These are phyloP conservation scores for Crepidotus sp. DNA, from an alignment of 1,284 basidiomycete species.

Conservation along the genomic window DNA sequence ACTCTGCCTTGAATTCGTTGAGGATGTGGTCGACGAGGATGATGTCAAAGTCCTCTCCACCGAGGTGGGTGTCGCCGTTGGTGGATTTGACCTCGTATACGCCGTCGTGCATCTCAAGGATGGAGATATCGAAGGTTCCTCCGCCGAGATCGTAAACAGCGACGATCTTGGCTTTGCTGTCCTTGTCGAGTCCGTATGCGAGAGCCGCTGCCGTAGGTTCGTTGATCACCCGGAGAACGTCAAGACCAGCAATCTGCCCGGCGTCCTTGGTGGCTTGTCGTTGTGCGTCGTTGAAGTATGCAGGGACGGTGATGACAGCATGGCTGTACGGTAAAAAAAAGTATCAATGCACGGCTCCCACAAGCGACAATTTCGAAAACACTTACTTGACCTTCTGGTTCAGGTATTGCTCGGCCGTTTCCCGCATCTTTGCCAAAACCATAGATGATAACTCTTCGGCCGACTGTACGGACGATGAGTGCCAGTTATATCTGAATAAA, in stretches of 20 bases:
- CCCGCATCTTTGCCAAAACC: conserved; percentile 90
- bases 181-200: conserved; percentile 91
- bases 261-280: conserved; percentile 98
- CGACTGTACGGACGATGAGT: conserved; percentile 37
- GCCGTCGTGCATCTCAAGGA: conserved; percentile 98
- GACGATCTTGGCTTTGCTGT: conserved; percentile 67
- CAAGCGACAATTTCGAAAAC: background rate
- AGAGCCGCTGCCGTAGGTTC: conserved; percentile 97
- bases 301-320: conserved; percentile 90
- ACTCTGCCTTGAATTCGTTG: conserved; percentile 91
- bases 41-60: conserved; percentile 98
- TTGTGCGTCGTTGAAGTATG: conserved; percentile 99
- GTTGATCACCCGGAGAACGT: conserved; percentile 97
- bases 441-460: conserved; percentile 80
- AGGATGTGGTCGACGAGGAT: conserved; percentile 83
- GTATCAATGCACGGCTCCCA: conserved; percentile 7
- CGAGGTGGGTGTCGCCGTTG: conserved; percentile 97
- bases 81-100: conserved; percentile 99
- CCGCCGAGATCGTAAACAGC: conserved; percentile 96
- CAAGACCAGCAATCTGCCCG: conserved; percentile 92
- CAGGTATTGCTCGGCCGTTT: conserved; percentile 88
- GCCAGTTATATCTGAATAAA: conserved; percentile 1
- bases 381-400: conserved; percentile 92
- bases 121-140: conserved; percentile 96
- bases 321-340: conserved; percentile 35